A percentile compares a stretch with the other conserved stretches of the same genome.
These are phyloP conservation scores for Xylaria cubensis DNA, from an alignment of 495 filamentous ascomycete species.

Conservation along the genomic window DNA sequence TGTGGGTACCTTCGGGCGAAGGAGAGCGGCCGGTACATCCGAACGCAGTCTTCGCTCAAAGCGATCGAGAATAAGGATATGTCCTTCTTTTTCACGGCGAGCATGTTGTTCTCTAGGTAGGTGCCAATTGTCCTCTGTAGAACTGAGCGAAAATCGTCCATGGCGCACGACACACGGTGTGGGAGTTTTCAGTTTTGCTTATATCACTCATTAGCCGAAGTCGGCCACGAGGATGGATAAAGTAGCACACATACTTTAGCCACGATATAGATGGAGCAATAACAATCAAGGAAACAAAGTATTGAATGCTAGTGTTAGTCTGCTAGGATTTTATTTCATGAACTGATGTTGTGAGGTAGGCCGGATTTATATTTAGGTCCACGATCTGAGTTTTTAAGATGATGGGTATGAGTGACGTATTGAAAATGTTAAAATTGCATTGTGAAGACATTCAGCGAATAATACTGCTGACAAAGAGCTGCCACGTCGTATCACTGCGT, in stretches of 20 bases:
- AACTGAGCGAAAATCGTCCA: constrained; percentile 17
- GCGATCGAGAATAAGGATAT: constrained; percentile 5
- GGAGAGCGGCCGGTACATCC: constrained; percentile 26
- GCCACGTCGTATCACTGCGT: neutral
- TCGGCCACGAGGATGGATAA: neutral
- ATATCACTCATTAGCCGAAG: neutral
- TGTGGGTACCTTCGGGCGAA: constrained; percentile 25
- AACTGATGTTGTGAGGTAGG: neutral
- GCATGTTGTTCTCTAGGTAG: constrained; percentile 25
- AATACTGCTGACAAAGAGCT: neutral
- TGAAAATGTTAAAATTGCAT: neutral
- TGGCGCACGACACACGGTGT: neutral
- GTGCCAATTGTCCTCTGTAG: constrained; percentile 11
- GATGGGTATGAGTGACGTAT: neutral
- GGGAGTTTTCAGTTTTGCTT: neutral
- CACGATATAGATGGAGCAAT: neutral
- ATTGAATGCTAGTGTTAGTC: neutral
- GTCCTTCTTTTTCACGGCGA: constrained; percentile 13
- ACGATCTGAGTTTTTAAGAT: neutral
- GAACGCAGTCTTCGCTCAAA: constrained; percentile 19
- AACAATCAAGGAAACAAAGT: neutral
- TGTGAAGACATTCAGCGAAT: neutral
- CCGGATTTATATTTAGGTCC: no score
- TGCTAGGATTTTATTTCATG: neutral
- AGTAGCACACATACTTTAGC: neutral